Evolutionary conservation across 169 alveolate genomes (phyloP), one percentile per base, ranked within the genome.

Genomic region (Theileria orientalis): DNA sequence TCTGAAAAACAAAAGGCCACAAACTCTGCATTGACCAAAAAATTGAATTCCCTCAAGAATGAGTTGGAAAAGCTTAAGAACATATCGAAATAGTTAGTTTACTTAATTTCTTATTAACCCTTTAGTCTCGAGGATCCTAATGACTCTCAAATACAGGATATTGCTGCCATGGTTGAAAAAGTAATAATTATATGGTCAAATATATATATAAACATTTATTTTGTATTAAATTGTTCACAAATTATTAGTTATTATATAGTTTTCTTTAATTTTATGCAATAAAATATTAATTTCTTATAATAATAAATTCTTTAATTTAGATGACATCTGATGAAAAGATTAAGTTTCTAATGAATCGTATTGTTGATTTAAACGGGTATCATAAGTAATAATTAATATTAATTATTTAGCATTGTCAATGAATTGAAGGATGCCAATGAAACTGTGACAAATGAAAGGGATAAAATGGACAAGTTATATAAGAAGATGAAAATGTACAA

Each of bases 31-130:
- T 80, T 82, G 23, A 7, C 5, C 32, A 76, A 82, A 0, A n/a
- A 21, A 23, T 13, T 82, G 21, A 33, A 2, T 0, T 49, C 40
- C 33, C 70, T 51, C 0, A 74, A 74, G 35, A 29, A 66, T 2
- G 41, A 37, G 21, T 56, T 74, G 52, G 23, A 23, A 13, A 82
- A 82, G 67, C 68, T 73, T 3, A 64, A 71, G n/a, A 16, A 32
- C 16, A 25, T 74, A 1, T 32, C 73, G 25, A 41, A 64, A 23
- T 82, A 82, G 84, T 74, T 52, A n/a, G 84, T 74, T 62, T 51
- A 3, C 11, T 2, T 8, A 49, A 25, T 7, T 27, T 33, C 33
- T 6, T n/a, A 47, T 11, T n/a, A n/a, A 8, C 21, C 19, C 3
- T 63, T 33, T 42, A 63, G 73, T 42, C 73, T 63, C 11, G 74